Evolutionary conservation across 257 asterid species (phyloP).

Genomic region (Knoxia roxburghii): DNA sequence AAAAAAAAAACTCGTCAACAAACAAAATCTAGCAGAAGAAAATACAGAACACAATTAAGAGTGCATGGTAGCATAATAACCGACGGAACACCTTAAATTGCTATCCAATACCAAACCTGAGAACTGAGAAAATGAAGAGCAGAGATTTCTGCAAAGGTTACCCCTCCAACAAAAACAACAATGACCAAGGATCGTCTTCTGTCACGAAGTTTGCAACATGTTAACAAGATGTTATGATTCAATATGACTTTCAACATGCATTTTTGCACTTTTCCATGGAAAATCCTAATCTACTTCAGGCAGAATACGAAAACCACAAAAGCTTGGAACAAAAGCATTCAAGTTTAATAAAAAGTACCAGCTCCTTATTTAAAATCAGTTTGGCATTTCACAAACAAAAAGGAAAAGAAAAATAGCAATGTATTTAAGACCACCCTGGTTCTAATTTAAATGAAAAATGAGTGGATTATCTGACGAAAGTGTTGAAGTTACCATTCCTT

Average conservation of each 20-base stretch:
- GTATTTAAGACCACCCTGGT: too few species aligned
- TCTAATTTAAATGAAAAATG: too few species aligned
- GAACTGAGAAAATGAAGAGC: constrained; percentile 93
- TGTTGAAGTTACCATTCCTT: background rate
- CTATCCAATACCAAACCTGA: constrained; percentile 42
- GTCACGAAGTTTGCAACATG: constrained; percentile 50
- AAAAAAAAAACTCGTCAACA: too few species aligned
- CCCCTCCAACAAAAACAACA: too few species aligned
- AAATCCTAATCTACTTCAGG: background rate
- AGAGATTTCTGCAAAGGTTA: constrained; percentile 91
- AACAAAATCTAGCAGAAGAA: too few species aligned
- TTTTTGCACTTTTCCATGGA: background rate
- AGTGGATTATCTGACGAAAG: background rate
- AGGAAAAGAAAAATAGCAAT: background rate
- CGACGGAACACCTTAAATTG: background rate
- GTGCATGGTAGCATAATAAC: too few species aligned
- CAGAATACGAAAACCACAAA: background rate
- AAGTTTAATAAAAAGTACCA: background rate
- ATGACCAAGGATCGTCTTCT: constrained; percentile 91
- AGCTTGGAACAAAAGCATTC: background rate
- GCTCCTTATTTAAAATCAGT: too few species aligned
- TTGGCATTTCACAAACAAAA: too few species aligned
- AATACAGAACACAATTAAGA: too few species aligned
- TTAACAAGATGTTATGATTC: constrained; percentile 12
- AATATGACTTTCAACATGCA: background rate